These are phyloP conservation scores for Rutstroemia sp. DNA, from an alignment of 2,329 filamentous ascomycete genomes.

Conservation along the genomic window DNA sequence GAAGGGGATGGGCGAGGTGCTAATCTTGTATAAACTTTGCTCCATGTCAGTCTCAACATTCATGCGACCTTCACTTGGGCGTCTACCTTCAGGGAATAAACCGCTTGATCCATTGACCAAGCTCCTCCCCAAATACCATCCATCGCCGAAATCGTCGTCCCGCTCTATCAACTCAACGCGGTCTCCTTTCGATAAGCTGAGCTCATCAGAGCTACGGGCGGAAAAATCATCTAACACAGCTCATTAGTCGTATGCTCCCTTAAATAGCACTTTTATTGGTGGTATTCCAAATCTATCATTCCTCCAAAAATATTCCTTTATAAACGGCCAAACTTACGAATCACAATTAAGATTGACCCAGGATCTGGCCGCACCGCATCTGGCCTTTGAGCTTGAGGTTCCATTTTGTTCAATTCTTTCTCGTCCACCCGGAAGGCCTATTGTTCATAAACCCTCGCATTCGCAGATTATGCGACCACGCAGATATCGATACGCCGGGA, in stretches of 20 bases:
- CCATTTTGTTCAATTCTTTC: conserved; percentile 28
- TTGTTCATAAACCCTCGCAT: conserved; percentile 1
- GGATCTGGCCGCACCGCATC: conserved; percentile 41
- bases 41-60: conserved; percentile 11
- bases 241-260: neutral
- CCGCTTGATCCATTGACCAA: conserved; percentile 66
- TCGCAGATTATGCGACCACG: neutral
- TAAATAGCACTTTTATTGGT: neutral
- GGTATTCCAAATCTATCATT: neutral
- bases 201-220: conserved; percentile 86
- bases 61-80: neutral
- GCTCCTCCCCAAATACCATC: conserved; percentile 76
- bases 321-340: conserved; percentile 48
- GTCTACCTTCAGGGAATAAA: conserved; percentile 71
- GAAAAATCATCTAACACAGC: conserved; percentile 70
- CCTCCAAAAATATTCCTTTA: neutral
- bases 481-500: neutral
- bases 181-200: conserved; percentile 79
- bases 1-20: conserved; percentile 27
- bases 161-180: conserved; percentile 76
- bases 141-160: conserved; percentile 83
- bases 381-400: conserved; percentile 34
- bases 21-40: conserved; percentile 31
- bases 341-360: conserved; percentile 62
- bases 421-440: neutral